Base-by-base conservation (phyloP, 768 basidiomycete genomes). In the Collybia nuda region DNA sequence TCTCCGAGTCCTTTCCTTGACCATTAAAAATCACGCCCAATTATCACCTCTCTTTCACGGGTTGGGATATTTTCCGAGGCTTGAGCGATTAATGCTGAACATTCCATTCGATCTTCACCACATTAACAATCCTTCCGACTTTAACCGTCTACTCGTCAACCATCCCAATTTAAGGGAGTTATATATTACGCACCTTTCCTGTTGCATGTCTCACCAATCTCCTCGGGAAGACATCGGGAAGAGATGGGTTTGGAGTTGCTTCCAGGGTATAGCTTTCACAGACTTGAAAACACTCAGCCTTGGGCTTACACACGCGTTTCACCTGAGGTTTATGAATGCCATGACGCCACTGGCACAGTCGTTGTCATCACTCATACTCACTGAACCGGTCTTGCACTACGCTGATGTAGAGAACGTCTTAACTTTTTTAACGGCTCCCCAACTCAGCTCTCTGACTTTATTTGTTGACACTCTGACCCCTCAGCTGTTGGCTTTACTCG, bases 101-200 rank as follows among this genome's bases (percentile, higher is more conserved):
- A 65, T 62, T 51, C 63, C 63, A 6, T 58, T 66, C n/a, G 61
- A 63, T 29, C 22, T 37, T 3, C 29, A 54, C 35, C 64, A 65
- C 43, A 47, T 64, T 3, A 36, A 35, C 9, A 58, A 63, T 41
- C 61, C 50, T 8, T 45, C 47, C 2, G 56, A 56, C 7, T 52
- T 63, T 14, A 26, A 53, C 14, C 53, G 47, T 26, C 44, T 65
- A 19, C 55, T 67, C 3, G 12, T 21, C 2, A 48, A 56, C 14
- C 61, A 63, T 36, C 55, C 59, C 2, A 24, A 62, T 9, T 50
- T 46, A 7, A 26, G 38, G 6, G 46, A 53, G 11, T 40, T 63
- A 17, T 54, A 46, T 12, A 38, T 65, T 7, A 40, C 53, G 15
- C 56, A 63, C 21, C 43, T 50, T 14, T 47, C 45, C 14, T 62